Conservation (phyloP, 164 flowering plant genomes). For the Liriodendron chinense region DNA sequence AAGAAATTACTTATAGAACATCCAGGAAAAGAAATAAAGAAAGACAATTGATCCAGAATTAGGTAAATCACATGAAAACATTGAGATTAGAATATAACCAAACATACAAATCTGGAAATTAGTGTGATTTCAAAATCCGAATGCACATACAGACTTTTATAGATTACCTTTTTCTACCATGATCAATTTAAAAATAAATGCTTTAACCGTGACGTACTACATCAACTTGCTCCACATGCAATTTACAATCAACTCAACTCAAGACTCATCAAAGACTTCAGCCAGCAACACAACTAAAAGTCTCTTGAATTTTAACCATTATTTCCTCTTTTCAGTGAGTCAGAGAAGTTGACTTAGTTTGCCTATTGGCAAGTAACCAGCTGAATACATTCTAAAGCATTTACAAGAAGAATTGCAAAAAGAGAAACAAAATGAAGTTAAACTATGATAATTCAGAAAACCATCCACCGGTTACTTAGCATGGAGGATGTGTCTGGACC, state of each 20-base stretch:
- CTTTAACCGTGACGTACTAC: not conserved
- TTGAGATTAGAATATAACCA: not conserved
- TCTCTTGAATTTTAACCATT: not conserved
- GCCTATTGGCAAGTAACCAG: too few relatives aligned
- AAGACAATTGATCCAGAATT: not conserved
- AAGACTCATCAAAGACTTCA: too few relatives aligned
- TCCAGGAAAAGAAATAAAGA: not conserved
- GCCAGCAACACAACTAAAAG: not conserved
- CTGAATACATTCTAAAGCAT: too few relatives aligned
- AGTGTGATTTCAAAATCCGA: not conserved
- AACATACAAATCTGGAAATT: not conserved
- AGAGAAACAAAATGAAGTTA: too few relatives aligned
- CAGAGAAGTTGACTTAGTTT: too few relatives aligned
- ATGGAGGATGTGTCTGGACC: too few relatives aligned
- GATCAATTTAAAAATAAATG: not conserved
- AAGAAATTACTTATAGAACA: slow-evolving; percentile 8
- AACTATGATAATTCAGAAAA: too few relatives aligned
- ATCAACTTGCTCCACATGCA: not conserved
- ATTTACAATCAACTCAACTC: not conserved
- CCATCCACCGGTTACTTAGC: too few relatives aligned
- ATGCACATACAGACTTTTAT: not conserved
- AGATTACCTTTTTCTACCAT: not conserved
- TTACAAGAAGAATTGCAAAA: too few relatives aligned
- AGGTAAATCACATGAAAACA: not conserved
- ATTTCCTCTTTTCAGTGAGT: not conserved